Base-by-base conservation (phyloP, 371 early-diverging fungal genomes). In the Mucor racemosus region DNA sequence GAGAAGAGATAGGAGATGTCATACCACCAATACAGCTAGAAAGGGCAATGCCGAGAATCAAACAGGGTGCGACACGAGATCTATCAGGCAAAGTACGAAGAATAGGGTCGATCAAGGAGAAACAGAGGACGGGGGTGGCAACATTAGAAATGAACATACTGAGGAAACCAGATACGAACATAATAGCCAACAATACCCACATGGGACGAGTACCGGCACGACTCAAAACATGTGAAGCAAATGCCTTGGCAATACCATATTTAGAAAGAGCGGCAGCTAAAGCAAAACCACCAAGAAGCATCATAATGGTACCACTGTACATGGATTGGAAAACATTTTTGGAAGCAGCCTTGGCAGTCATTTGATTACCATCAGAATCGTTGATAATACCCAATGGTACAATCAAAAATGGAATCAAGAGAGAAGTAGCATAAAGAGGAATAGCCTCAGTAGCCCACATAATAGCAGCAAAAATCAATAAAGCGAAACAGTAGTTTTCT, bases 1-100 rank as follows among this genome's bases (percentile, higher is more conserved):
- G 98, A 5, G 95, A 95, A 10, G 94, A 86, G 74, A 98, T 98
- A 5, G 98, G 98, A n/a, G 95, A 92, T 0, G 95, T 94, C 98
- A 97, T 97, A 39, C 97, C 97, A 54, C 97, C 98, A 35, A 98
- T 89, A 64, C 97, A 96, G 39, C 95, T 90, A 8, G 97, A 95
- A 56, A 98, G 78, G 2, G 98, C 98, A 66, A 97, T 96, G 14
- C 98, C 98, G 5, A 98, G 79, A 34, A 98, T 87, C 35, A 98
- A 82, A 60, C 93, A 91, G 33, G 89, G 90, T 9, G 90, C 95
- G 64, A 97, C 96, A 0, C 90, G 80, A 0, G 88, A 88, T 41
- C 74, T 70, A 65, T 76, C 79, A 13, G 92, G 91, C 14, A 79
- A 64, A 35, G 88, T 90, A 41, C 92, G 88, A 48, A 94, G 74